These are phyloP conservation scores for Cladosporium halotolerans DNA, from an alignment of 2,329 filamentous ascomycete genomes.

Conservation along the genomic window DNA sequence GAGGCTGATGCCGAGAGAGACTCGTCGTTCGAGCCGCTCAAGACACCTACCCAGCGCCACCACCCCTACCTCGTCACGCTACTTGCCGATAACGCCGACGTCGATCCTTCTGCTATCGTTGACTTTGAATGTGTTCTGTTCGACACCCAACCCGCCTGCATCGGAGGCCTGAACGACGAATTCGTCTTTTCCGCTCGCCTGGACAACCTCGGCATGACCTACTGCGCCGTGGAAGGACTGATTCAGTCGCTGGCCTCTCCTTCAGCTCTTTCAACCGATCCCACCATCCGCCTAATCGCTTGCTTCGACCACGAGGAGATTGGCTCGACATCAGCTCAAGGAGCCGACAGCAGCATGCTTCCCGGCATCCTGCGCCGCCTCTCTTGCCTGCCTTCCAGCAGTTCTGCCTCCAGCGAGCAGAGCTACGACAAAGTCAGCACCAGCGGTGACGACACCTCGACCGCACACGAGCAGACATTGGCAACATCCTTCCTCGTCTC, in stretches of 20 bases:
- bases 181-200: constrained; percentile 93
- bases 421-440: constrained; percentile 55
- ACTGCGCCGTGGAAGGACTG: constrained; percentile 79
- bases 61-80: constrained; percentile 82
- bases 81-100: constrained; percentile 72
- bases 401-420: constrained; percentile 52
- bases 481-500: constrained; percentile 88
- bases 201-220: constrained; percentile 95
- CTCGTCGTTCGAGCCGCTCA: constrained; percentile 63
- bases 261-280: constrained; percentile 64
- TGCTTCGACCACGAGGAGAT: constrained; percentile 99
- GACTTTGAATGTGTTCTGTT: constrained; percentile 98
- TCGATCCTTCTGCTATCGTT: constrained; percentile 63
- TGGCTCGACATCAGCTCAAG: constrained; percentile 84
- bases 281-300: constrained; percentile 80
- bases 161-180: constrained; percentile 87
- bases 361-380: constrained; percentile 81
- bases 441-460: constrained; percentile 56
- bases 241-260: constrained; percentile 67
- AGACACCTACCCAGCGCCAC: constrained; percentile 72
- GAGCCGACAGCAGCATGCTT: constrained; percentile 85
- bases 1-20: constrained; percentile 33
- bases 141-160: constrained; percentile 83
- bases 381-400: constrained; percentile 64
- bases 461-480: constrained; percentile 88